Evolutionary conservation across 164 flowering plant genomes (phyloP).

Genomic region (Vitis rupestris): DNA sequence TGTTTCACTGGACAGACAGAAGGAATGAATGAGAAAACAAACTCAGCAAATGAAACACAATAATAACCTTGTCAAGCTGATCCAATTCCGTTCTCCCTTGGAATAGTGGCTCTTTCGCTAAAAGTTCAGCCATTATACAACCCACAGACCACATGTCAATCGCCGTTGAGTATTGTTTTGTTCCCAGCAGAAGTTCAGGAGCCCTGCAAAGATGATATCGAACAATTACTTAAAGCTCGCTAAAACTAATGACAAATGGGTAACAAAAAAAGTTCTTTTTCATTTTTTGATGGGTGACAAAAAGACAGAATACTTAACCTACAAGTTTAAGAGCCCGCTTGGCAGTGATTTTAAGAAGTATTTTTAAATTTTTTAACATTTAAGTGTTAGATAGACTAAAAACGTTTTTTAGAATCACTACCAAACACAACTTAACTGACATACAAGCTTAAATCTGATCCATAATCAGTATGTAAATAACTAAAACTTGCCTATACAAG

Average conservation of each 20-base stretch:
- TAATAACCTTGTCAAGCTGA: conserved; percentile 60
- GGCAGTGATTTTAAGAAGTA: too few species aligned
- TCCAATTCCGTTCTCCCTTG: conserved; percentile 61
- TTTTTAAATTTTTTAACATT: too few species aligned
- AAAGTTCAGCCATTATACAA: conserved; percentile 80
- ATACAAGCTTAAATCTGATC: background rate
- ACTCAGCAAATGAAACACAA: background rate
- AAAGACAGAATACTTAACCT: background rate
- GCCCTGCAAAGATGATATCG: conserved; percentile 45
- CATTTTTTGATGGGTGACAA: background rate
- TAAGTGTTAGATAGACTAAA: too few species aligned
- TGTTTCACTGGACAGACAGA: background rate
- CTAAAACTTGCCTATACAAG: too few species aligned
- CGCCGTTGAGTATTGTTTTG: conserved; percentile 70
- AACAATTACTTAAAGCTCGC: background rate
- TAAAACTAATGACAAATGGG: background rate
- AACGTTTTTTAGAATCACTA: too few species aligned
- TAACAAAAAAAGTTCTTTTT: background rate
- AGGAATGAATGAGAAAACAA: background rate
- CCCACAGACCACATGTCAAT: conserved; percentile 93
- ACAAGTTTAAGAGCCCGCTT: too few species aligned
- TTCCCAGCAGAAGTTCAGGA: conserved; percentile 72
- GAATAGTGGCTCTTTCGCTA: conserved; percentile 58
- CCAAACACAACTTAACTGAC: background rate
- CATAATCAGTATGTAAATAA: background rate